Conservation (phyloP, 2,329 filamentous ascomycete species). For the Colletotrichum cereale region DNA sequence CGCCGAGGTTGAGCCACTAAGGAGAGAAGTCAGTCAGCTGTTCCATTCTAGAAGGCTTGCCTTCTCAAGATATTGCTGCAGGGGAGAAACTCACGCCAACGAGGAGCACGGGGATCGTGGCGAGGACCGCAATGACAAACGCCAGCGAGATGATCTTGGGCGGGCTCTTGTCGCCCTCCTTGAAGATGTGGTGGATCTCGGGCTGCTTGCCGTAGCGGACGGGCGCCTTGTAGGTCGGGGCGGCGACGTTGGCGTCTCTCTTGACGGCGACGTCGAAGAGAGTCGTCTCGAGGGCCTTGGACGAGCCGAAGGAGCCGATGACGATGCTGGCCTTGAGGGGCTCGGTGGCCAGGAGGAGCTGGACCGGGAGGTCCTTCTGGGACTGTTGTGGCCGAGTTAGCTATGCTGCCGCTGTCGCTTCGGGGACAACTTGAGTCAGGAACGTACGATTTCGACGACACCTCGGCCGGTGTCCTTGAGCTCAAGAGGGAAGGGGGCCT, state of each 20-base stretch:
- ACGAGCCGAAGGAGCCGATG: slow-evolving; percentile 86
- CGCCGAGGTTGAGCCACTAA: slow-evolving; percentile 86
- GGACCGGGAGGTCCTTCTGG: slow-evolving; percentile 88
- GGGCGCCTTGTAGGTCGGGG: slow-evolving; percentile 73
- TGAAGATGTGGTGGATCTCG: slow-evolving; percentile 94
- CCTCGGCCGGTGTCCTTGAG: slow-evolving; percentile 92
- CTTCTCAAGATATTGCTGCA: not conserved
- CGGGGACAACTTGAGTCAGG: not conserved
- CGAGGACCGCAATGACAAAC: slow-evolving; percentile 80
- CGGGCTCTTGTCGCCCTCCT: slow-evolving; percentile 81
- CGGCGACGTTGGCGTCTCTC: slow-evolving; percentile 71
- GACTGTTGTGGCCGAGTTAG: slow-evolving; percentile 65
- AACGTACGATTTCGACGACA: slow-evolving; percentile 83
- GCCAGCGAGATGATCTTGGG: slow-evolving; percentile 82
- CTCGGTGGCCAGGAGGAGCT: slow-evolving; percentile 77
- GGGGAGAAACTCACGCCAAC: slow-evolving; percentile 67
- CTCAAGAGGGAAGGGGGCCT: slow-evolving; percentile 86
- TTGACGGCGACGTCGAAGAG: slow-evolving; percentile 80
- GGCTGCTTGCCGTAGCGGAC: slow-evolving; percentile 85
- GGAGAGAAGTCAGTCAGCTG: slow-evolving; percentile 42
- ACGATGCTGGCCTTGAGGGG: slow-evolving; percentile 85
- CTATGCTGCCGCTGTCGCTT: not conserved
- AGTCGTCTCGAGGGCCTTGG: slow-evolving; percentile 74
- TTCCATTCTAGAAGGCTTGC: slow-evolving; percentile 4
- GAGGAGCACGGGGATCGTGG: slow-evolving; percentile 80